These are phyloP conservation scores for Lactarius quietus DNA, from an alignment of 768 basidiomycete species.

Conservation along the genomic window DNA sequence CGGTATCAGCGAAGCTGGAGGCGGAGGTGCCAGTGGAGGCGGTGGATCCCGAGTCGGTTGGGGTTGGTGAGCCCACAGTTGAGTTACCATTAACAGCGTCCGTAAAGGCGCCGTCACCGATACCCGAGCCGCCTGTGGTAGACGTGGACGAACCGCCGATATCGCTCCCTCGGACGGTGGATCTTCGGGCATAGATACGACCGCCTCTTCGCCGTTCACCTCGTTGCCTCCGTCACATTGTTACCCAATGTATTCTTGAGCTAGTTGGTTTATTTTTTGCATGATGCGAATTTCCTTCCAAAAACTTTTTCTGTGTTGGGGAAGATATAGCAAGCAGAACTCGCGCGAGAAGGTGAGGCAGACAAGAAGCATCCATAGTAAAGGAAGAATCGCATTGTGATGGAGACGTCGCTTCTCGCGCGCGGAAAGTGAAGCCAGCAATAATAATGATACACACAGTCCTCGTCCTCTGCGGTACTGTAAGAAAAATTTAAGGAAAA, in stretches of 20 bases:
- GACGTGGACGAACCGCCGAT: conserved; percentile 27
- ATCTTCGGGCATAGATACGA: conserved; percentile 32
- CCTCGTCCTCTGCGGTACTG: conserved; percentile 20
- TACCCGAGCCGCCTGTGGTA: conserved; percentile 11
- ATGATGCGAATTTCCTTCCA: conserved; percentile 2
- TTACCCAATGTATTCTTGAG: not conserved
- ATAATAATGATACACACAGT: conserved; percentile 26
- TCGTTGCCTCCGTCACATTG: not conserved
- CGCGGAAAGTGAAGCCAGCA: conserved; percentile 9
- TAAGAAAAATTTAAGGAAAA: not conserved
- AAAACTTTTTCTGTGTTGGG: too few species aligned
- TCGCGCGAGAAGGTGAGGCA: too few species aligned
- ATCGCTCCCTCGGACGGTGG: conserved; percentile 26
- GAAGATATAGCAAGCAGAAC: not conserved
- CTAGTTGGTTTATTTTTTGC: not conserved
- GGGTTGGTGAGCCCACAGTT: not conserved
- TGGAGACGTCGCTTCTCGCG: conserved; percentile 16
- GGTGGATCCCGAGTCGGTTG: not conserved
- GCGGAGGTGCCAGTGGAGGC: not conserved
- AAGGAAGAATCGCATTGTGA: not conserved
- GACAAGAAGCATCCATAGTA: not conserved
- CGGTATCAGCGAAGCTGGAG: conserved; percentile 19
- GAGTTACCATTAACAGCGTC: conserved; percentile 2
- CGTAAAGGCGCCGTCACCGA: conserved; percentile 10
- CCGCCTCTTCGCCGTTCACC: not conserved